A percentile compares a stretch with the other conserved stretches of the same genome.
Evolutionary conservation across 345 rosid genomes (phyloP).

Genomic region (Aegle marmelos): DNA sequence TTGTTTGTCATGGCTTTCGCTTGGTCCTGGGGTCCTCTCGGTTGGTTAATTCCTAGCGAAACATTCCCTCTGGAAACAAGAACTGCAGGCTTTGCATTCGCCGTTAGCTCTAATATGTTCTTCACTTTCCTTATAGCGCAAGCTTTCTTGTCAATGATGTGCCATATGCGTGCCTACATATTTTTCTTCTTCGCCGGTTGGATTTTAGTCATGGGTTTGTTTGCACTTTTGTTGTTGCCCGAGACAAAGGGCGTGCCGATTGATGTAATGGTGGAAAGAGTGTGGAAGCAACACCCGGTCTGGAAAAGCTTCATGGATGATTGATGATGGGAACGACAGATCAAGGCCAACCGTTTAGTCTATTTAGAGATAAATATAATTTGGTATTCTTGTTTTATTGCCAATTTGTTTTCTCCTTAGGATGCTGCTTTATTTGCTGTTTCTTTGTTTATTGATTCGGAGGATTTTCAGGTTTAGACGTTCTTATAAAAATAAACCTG

Average conservation of each 20-base stretch:
- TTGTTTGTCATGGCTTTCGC: constrained; percentile 59
- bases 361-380: constrained; percentile 10
- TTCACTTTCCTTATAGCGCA: constrained; percentile 83
- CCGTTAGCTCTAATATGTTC: constrained; percentile 74
- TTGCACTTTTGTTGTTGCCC: constrained; percentile 42
- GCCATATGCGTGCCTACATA: constrained; percentile 40
- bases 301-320: constrained; percentile 38
- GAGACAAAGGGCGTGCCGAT: constrained; percentile 56
- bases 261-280: constrained; percentile 50
- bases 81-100: constrained; percentile 54
- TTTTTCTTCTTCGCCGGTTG: constrained; percentile 66
- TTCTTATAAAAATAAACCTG: not conserved
- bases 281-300: constrained; percentile 43
- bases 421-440: not conserved
- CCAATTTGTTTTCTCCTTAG: not conserved
- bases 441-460: not conserved
- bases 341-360: not conserved
- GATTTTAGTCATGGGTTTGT: constrained; percentile 60
- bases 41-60: constrained; percentile 77
- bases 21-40: constrained; percentile 89
- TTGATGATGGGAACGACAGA: not conserved
- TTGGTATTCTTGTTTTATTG: not conserved
- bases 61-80: constrained; percentile 68
- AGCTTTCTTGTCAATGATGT: constrained; percentile 66
- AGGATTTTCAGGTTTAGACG: not conserved